Evolutionary conservation across 1,139 yeast genomes (phyloP), one percentile per base, ranked within the genome.

Genomic region (Debaryomycetaceae sp.): DNA sequence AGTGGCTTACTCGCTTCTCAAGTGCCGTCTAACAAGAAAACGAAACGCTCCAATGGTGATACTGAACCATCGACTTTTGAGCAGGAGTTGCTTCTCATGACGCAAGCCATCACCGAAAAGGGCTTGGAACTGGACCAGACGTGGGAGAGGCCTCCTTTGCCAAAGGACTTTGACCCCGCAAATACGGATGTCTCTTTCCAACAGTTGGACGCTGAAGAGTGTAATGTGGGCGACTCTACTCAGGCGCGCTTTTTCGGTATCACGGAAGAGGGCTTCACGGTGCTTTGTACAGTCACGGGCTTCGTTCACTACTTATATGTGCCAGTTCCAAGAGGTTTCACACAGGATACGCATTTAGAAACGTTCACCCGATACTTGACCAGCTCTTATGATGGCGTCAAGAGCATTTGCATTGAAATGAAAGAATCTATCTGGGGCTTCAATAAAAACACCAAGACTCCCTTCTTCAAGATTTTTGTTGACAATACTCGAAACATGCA

Each of bases 381-480:
- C 33, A 58, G 62, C 11, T 62, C 59, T 28, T 77, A 62, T 42
- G 69, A 63, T 27, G 79, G 81, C 3, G 62, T 81, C 8, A 68
- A 71, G 36, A 67, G 68, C 19, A 62, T 87, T 16, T 85, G 82
- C 36, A 63, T 86, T 4, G 60, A 54, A 5, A 53, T 67, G 44
- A 86, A 82, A 44, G 95, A 87, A 51, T 80, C 94, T 8, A 77
- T 92, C 32, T 87, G 96, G 96, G 97, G 97, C 4, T 92, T 69
- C 49, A 77, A 77, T 35, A 92, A 93, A 37, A 81, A 77, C 43
- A 62, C 68, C 16, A 78, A 79, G 44, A 63, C 80, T 3, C 90
- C 94, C 2, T 90, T 86, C 45, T 68, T 92, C 51, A 82, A 82
- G 49, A 62, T 92, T 11, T 66, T 63, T 29, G 77, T 76, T 12